These are phyloP conservation scores for Fusarium ramigenum DNA, from an alignment of 2,329 filamentous ascomycete species.

Conservation along the genomic window DNA sequence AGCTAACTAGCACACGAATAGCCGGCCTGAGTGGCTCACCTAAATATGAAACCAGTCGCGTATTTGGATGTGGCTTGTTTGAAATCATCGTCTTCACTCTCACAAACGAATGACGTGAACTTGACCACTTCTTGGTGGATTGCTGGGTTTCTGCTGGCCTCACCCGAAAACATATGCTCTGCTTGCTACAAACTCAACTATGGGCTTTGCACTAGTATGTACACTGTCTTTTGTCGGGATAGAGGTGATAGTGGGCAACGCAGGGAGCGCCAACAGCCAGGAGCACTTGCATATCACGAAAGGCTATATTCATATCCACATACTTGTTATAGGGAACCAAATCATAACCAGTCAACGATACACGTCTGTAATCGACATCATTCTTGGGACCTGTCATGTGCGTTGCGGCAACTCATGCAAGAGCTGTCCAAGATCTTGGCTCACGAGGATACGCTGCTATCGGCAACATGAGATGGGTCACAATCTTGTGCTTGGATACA, in stretches of 20 bases:
- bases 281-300: neutral
- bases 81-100: slow-evolving; percentile 15
- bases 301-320: neutral
- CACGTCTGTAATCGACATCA: neutral
- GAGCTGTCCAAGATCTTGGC: neutral
- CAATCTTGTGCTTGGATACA: neutral
- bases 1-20: slow-evolving; percentile 22
- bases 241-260: neutral
- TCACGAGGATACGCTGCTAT: neutral
- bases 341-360: neutral
- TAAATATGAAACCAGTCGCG: slow-evolving; percentile 43
- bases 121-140: slow-evolving; percentile 6
- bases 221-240: neutral
- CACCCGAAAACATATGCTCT: slow-evolving; percentile 9
- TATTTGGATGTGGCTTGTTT: slow-evolving; percentile 31
- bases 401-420: neutral
- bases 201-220: neutral
- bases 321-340: neutral
- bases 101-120: slow-evolving; percentile 14
- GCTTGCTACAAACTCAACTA: slow-evolving; percentile 6
- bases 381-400: neutral
- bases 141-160: neutral
- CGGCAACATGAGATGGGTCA: slow-evolving; percentile 1
- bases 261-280: slow-evolving; percentile 8
- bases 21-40: slow-evolving; percentile 36